Evolutionary conservation across 2,329 filamentous ascomycete species (phyloP).

Genomic region (Cordyceps cateniannulata): DNA sequence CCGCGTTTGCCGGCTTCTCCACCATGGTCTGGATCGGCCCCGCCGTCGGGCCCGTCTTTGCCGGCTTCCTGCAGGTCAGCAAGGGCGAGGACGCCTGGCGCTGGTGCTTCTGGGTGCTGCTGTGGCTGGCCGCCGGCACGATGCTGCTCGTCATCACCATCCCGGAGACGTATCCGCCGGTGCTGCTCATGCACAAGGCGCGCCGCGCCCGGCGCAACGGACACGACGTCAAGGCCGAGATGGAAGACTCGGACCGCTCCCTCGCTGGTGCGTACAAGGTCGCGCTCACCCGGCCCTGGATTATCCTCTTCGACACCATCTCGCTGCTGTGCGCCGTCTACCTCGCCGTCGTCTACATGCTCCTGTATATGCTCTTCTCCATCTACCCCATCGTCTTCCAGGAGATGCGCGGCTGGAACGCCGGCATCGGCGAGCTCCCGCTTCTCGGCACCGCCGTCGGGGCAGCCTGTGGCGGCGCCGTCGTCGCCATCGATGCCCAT

Average conservation of each 20-base stretch:
- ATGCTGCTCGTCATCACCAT: slow-evolving; percentile 47
- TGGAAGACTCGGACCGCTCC: slow-evolving; percentile 37
- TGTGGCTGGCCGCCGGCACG: slow-evolving; percentile 35
- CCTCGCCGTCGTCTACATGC: slow-evolving; percentile 44
- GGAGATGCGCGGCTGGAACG: slow-evolving; percentile 45
- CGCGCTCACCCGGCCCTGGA: slow-evolving; percentile 46
- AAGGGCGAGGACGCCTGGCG: slow-evolving; percentile 45
- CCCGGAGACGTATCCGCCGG: slow-evolving; percentile 49
- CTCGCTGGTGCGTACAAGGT: slow-evolving; percentile 42
- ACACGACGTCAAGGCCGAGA: slow-evolving; percentile 43
- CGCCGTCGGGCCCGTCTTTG: slow-evolving; percentile 45
- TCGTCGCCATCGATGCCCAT: slow-evolving; percentile 35
- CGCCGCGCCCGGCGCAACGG: slow-evolving; percentile 40
- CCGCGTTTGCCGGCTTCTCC: slow-evolving; percentile 47
- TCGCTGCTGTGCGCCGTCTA: slow-evolving; percentile 46
- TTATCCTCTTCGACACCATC: slow-evolving; percentile 47
- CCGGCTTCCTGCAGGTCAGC: slow-evolving; percentile 50
- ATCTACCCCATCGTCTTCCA: slow-evolving; percentile 52
- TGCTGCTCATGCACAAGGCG: slow-evolving; percentile 48
- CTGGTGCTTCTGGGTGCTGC: slow-evolving; percentile 44
- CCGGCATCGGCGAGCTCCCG: slow-evolving; percentile 45
- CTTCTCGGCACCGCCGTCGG: slow-evolving; percentile 45
- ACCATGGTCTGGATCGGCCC: slow-evolving; percentile 49
- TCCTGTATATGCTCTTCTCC: slow-evolving; percentile 52
- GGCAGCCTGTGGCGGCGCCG: slow-evolving; percentile 34